Percentiles rank a stretch among this genome's conserved stretches.
phyloP scores from a whole-genome alignment of 169 alveolate species.

The Amoebophrya sp. region DNA sequence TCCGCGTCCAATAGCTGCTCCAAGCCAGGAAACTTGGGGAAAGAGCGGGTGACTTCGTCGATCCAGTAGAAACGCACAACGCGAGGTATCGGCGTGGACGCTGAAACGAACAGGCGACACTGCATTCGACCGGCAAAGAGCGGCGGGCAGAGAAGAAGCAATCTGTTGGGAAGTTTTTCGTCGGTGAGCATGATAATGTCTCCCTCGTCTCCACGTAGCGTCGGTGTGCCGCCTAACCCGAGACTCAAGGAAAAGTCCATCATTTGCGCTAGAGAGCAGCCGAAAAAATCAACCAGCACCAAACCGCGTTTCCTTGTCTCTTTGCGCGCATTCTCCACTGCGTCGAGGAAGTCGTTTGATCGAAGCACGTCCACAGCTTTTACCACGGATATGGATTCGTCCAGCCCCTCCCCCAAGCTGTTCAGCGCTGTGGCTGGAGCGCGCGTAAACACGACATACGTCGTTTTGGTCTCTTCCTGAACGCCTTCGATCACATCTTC shows the following conservation, averaged over 20 bases:
- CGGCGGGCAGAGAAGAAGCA: not conserved
- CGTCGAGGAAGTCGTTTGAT: too few species aligned
- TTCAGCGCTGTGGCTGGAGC: too few species aligned
- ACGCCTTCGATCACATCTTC: too few species aligned
- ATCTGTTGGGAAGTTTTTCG: not conserved
- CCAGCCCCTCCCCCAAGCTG: too few species aligned
- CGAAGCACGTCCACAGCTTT: too few species aligned
- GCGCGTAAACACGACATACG: too few species aligned
- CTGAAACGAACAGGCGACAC: too few species aligned
- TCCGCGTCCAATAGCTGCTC: too few species aligned
- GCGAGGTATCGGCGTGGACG: not conserved
- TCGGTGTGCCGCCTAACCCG: not conserved
- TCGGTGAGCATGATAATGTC: not conserved
- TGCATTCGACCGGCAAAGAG: not conserved
- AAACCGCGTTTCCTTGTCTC: not conserved
- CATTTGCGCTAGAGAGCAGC: not conserved
- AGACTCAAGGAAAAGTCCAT: not conserved
- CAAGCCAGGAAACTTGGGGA: not conserved
- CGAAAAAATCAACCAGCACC: not conserved
- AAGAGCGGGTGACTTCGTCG: not conserved
- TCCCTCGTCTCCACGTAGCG: not conserved
- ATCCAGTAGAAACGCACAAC: not conserved
- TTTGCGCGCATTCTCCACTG: not conserved
- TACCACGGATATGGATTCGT: too few species aligned
- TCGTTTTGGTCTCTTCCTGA: too few species aligned